These are phyloP conservation scores for Mentha longifolia DNA, from an alignment of 257 asterid species.

Conservation along the genomic window DNA sequence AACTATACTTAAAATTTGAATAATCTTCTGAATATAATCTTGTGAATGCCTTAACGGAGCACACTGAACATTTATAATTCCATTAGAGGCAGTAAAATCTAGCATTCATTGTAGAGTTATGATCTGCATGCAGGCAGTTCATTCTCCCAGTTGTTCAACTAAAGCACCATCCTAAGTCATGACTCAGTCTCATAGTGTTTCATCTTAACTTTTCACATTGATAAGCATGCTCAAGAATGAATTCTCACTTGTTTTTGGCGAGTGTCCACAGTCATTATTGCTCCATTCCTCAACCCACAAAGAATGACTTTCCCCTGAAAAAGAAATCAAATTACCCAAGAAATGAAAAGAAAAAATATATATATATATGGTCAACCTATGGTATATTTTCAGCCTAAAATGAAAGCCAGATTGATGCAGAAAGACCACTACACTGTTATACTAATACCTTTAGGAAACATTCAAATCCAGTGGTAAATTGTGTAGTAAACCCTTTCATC, in stretches of 20 bases:
- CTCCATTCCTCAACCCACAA: conserved; percentile 93
- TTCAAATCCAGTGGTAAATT: background rate
- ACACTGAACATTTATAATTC: conserved; percentile 12
- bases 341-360: background rate
- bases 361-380: background rate
- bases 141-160: background rate
- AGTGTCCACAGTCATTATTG: conserved; percentile 68
- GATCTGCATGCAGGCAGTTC: conserved; percentile 26
- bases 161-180: background rate
- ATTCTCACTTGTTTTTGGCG: conserved; percentile 72
- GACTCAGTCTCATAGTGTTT: background rate
- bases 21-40: background rate
- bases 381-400: conserved; percentile 7
- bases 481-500: background rate
- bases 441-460: too few species aligned
- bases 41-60: background rate
- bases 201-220: conserved; percentile 12
- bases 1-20: background rate
- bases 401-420: conserved; percentile 3
- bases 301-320: conserved; percentile 63
- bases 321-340: conserved; percentile 15
- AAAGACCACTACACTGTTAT: background rate
- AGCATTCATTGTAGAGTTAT: conserved; percentile 4
- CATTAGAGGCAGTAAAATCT: background rate
- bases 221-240: conserved; percentile 26